Base-by-base conservation (phyloP, 352 stramenopile genomes). In the Phytophthora cajani region DNA sequence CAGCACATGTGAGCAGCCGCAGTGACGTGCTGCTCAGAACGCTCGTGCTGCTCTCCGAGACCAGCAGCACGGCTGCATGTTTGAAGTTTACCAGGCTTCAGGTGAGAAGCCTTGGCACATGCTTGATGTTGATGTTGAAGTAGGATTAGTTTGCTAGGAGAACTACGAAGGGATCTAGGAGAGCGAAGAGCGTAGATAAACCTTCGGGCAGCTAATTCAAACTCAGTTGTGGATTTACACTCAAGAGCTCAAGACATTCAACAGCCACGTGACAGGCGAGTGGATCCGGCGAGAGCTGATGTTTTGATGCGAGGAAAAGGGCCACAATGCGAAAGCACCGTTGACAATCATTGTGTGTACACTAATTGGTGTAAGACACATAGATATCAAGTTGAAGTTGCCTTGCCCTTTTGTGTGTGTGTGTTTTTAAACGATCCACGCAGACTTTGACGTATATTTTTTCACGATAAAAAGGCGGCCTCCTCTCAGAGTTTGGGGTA, bases 401-500 rank as follows among this genome's bases (percentile, higher is more conserved):
- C 38, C 38, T n/a, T 44, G 38, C 36, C 21, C 1, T 23, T 23
- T 23, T 23, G 21, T 23, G 21, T 23, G 21, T 23, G 21, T 23
- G 21, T 23, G 21, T 23, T 23, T 23, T 23, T 23, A 23, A 49
- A 27, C n/a, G 46, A 19, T 52, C 42, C n/a, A 49, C 42, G 42
- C 42, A 49, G 5, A 49, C 17, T 49, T 21, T 19, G 42, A 72
- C 64, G 40, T 67, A 62, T 72, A 67, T 67, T 58, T 67, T 17
- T 49, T 16, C 55, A 46, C 61, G 30, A 63, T 56, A 19, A 53
- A 27, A 57, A 7, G 21, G 5, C 52, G 51, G 40, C 23, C 38
- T 1, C 14, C 11, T 6, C 21, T 63, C 79, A 85, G n/a, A 86
- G 54, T 70, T 75, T 66, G n/a, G 78, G 72, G 53, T 81, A 79